Evolutionary conservation across 108 stramenopile genomes (phyloP).

Genomic region (Pinguiococcus pyrenoidosus): DNA sequence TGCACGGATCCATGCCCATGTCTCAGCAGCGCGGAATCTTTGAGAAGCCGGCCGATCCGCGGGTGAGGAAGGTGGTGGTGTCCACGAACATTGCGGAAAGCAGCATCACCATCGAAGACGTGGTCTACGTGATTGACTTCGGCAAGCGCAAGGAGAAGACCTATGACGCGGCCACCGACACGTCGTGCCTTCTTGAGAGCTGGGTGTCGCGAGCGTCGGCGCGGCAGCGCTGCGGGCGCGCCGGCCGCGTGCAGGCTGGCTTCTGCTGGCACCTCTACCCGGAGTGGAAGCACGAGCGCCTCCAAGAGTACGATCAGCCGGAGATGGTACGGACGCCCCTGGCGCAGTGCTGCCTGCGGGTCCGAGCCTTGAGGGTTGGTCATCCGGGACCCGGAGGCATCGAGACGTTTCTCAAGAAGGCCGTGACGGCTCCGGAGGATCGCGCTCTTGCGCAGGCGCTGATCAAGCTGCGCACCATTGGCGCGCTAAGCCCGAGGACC

Average conservation of each 20-base stretch:
- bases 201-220: conserved; percentile 52
- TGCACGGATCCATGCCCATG: too few relatives aligned
- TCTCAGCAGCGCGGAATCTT: too few relatives aligned
- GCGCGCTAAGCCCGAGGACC: too few relatives aligned
- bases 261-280: conserved; percentile 65
- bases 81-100: conserved; percentile 99
- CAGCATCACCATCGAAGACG: conserved; percentile 25
- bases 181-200: conserved; percentile 57
- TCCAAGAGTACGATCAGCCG: conserved; percentile 55
- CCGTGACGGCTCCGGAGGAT: too few relatives aligned
- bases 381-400: too few relatives aligned
- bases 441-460: too few relatives aligned
- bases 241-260: conserved; percentile 82
- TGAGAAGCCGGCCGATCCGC: conserved; percentile 11
- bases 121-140: conserved; percentile 16
- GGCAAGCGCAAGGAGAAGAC: conserved; percentile 28
- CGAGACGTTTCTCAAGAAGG: too few relatives aligned
- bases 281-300: conserved; percentile 3
- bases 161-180: conserved; percentile 28
- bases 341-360: conserved; percentile 25
- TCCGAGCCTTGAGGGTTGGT: background rate
- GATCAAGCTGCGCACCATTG: too few relatives aligned
- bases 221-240: conserved; percentile 79
- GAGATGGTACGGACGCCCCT: conserved; percentile 76
- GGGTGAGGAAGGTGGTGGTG: conserved; percentile 85